phyloP scores from a whole-genome alignment of 768 basidiomycete species.

The Rhodocollybia butyracea region DNA sequence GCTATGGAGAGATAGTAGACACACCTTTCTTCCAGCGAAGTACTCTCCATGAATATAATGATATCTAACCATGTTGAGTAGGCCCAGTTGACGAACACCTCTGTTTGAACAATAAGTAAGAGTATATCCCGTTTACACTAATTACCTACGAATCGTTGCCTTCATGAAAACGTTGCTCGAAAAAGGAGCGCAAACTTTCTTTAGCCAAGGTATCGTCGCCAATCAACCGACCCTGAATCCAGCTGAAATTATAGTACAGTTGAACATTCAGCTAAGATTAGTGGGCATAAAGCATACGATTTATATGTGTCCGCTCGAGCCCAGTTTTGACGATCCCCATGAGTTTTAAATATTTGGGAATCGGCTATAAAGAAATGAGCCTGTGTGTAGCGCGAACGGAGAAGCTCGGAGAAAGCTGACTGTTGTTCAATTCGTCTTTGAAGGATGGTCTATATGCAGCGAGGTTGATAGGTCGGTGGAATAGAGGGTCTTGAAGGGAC shows the following conservation, averaged over 20 bases:
- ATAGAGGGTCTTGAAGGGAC: slow-evolving; percentile 49
- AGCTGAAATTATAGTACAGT: slow-evolving; percentile 37
- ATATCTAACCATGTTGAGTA: slow-evolving; percentile 75
- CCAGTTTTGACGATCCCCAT: slow-evolving; percentile 62
- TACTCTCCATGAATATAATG: slow-evolving; percentile 71
- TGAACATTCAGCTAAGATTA: neutral
- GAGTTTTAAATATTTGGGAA: slow-evolving; percentile 57
- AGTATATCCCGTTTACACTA: neutral
- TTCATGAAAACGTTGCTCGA: slow-evolving; percentile 84
- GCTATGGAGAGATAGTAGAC: slow-evolving; percentile 4
- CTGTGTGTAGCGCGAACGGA: neutral
- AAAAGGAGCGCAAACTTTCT: slow-evolving; percentile 73
- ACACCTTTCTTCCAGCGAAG: slow-evolving; percentile 65
- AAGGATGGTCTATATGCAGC: slow-evolving; percentile 45
- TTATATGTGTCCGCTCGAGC: slow-evolving; percentile 60
- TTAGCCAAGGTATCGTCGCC: slow-evolving; percentile 70
- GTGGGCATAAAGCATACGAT: slow-evolving; percentile 37
- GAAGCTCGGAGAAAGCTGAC: slow-evolving; percentile 26
- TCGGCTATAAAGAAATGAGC: slow-evolving; percentile 29
- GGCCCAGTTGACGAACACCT: slow-evolving; percentile 74
- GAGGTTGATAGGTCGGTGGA: no score
- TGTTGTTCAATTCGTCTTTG: slow-evolving; percentile 51
- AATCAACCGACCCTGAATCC: slow-evolving; percentile 58
- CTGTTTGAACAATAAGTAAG: no score
- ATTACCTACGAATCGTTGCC: slow-evolving; percentile 71